These are phyloP conservation scores for Lactifluus rugatus DNA, from an alignment of 768 basidiomycete genomes.

Conservation along the genomic window DNA sequence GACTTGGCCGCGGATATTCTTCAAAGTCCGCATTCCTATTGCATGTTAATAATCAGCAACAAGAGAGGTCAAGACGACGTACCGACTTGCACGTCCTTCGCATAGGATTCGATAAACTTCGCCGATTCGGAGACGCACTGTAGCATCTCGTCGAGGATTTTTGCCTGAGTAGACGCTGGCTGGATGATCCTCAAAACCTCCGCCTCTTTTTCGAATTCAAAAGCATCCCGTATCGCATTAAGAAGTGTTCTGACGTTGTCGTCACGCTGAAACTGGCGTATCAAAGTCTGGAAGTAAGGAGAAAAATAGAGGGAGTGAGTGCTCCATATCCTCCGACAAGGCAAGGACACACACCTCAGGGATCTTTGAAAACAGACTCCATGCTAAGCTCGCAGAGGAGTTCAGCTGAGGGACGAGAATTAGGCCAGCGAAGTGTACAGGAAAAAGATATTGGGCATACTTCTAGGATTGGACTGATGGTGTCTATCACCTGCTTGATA, in stretches of 20 bases:
- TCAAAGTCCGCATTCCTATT: neutral
- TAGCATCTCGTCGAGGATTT: no score
- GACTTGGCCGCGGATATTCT: neutral
- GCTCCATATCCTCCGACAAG: neutral
- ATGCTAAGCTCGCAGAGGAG: neutral
- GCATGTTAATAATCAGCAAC: neutral
- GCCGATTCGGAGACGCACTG: neutral
- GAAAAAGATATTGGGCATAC: neutral
- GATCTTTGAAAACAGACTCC: neutral
- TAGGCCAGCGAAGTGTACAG: neutral
- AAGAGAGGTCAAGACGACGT: neutral
- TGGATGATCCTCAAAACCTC: neutral
- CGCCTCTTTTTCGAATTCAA: neutral
- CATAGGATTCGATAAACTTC: neutral
- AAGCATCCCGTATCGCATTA: neutral
- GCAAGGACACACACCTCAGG: neutral
- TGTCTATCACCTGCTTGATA: neutral
- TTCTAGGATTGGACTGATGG: neutral
- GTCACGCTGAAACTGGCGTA: neutral
- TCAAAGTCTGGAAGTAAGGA: neutral
- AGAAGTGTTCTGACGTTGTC: neutral
- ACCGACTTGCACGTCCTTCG: neutral
- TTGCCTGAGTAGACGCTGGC: neutral
- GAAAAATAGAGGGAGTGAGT: neutral
- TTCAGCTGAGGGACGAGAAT: neutral